Evolutionary conservation across 352 stramenopile genomes (phyloP).

Genomic region (Globisporangium mamillatum): DNA sequence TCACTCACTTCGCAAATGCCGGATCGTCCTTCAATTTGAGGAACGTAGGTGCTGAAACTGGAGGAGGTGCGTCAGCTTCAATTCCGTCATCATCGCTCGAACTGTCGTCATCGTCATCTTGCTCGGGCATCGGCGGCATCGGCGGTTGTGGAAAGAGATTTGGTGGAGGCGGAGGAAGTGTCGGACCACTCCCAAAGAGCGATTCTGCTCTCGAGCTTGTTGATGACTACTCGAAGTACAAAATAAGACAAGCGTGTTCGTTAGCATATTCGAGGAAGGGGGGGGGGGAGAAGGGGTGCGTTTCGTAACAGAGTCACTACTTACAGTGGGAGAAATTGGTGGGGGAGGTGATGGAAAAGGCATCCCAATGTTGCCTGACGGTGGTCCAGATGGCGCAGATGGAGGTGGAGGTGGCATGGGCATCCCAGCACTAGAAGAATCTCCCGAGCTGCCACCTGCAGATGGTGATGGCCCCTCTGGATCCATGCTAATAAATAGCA

Average conservation of each 20-base stretch:
- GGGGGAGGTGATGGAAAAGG: conserved; percentile 41
- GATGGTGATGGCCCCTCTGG: conserved; percentile 74
- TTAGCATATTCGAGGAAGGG: not conserved
- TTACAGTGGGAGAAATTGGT: conserved; percentile 59
- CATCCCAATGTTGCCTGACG: conserved; percentile 50
- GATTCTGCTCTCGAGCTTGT: conserved; percentile 47
- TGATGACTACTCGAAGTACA: conserved; percentile 22
- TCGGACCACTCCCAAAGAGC: conserved; percentile 44
- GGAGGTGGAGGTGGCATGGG: conserved; percentile 34
- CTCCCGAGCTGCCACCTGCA: conserved; percentile 29
- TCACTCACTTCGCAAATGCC: conserved; percentile 58
- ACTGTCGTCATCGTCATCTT: conserved; percentile 49
- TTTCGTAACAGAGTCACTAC: too few species aligned
- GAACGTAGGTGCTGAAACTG: conserved; percentile 24
- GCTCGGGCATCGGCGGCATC: conserved; percentile 24
- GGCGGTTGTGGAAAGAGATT: conserved; percentile 25
- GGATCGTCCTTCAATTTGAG: conserved; percentile 84
- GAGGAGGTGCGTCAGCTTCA: conserved; percentile 24
- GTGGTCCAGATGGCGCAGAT: conserved; percentile 16
- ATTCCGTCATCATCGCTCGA: conserved; percentile 60
- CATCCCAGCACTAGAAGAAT: conserved; percentile 22
- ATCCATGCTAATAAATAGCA: conserved; percentile 50
- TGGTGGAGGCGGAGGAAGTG: conserved; percentile 37
- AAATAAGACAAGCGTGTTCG: not conserved
- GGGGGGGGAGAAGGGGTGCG: too few species aligned